Percentiles rank a stretch among this genome's conserved stretches.
phyloP scores from a whole-genome alignment of 1,139 yeast genomes.

The Yamadazyma diddensiae region DNA sequence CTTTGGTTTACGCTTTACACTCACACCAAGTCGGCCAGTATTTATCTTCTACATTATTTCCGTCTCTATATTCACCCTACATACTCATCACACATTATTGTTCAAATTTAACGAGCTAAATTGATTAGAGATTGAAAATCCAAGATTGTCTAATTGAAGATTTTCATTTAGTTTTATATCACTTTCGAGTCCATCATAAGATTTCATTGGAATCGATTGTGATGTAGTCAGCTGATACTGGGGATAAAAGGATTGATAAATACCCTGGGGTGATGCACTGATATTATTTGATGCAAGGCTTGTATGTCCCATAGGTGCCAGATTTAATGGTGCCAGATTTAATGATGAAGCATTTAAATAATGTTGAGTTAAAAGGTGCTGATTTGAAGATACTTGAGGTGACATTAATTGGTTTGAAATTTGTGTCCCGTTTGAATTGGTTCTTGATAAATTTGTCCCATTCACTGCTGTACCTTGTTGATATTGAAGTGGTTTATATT shows the following conservation, averaged over 20 bases:
- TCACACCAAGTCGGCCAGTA: too few species aligned
- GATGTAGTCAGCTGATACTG: conserved; percentile 3
- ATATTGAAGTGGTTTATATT: neutral
- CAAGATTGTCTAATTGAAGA: conserved; percentile 1
- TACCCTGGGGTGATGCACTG: neutral
- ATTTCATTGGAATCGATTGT: conserved; percentile 2
- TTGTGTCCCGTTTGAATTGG: conserved; percentile 10
- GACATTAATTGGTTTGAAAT: neutral
- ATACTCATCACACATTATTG: too few species aligned
- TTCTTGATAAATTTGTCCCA: conserved; percentile 10
- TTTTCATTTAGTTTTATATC: conserved; percentile 1
- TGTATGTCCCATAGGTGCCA: too few species aligned
- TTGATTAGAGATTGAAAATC: conserved; percentile 17
- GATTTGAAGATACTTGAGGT: neutral
- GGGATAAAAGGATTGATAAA: neutral
- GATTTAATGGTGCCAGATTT: too few species aligned
- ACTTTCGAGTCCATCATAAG: neutral
- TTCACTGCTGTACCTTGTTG: neutral
- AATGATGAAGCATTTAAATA: neutral
- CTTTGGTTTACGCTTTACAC: too few species aligned
- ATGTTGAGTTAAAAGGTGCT: neutral
- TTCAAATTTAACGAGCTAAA: conserved; percentile 38
- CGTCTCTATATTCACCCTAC: too few species aligned
- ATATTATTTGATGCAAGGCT: too few species aligned
- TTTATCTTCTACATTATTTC: too few species aligned